These are phyloP conservation scores for Globisporangium barbulae DNA, from an alignment of 352 stramenopile species.

Conservation along the genomic window DNA sequence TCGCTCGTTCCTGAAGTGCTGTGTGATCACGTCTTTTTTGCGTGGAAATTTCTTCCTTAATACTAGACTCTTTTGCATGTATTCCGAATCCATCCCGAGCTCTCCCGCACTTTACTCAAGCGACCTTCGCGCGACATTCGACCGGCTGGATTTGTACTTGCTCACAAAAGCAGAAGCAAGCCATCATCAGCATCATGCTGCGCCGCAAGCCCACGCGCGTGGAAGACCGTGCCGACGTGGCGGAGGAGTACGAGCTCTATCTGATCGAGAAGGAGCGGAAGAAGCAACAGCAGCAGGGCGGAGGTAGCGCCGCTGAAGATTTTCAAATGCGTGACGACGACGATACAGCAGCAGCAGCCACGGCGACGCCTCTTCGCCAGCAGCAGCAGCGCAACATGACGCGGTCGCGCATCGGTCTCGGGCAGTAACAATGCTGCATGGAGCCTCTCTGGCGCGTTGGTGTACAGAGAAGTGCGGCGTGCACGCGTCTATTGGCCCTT, in stretches of 20 bases:
- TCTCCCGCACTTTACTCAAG: not conserved
- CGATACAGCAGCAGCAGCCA: conserved; percentile 7
- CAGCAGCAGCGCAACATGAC: conserved; percentile 24
- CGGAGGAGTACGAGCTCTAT: conserved; percentile 72
- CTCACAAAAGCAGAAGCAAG: not conserved
- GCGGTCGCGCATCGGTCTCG: conserved; percentile 33
- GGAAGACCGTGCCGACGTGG: conserved; percentile 62
- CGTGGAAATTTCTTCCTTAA: not conserved
- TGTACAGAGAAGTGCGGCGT: not conserved
- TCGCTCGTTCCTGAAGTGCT: not conserved
- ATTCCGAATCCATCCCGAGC: no score
- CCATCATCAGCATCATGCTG: conserved; percentile 32
- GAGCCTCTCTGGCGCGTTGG: not conserved
- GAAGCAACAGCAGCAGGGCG: conserved; percentile 3
- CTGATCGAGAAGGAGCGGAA: conserved; percentile 46
- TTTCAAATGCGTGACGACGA: conserved; percentile 10
- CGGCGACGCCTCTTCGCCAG: conserved; percentile 5
- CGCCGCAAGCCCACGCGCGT: conserved; percentile 59
- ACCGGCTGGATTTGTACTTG: no score
- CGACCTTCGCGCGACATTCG: not conserved
- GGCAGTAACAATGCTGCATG: conserved; percentile 1
- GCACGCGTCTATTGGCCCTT: no score
- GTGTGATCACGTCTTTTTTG: not conserved
- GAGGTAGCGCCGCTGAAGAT: not conserved
- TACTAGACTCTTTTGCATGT: not conserved